phyloP scores from a whole-genome alignment of 352 stramenopile genomes.

The Phytophthora europaea region DNA sequence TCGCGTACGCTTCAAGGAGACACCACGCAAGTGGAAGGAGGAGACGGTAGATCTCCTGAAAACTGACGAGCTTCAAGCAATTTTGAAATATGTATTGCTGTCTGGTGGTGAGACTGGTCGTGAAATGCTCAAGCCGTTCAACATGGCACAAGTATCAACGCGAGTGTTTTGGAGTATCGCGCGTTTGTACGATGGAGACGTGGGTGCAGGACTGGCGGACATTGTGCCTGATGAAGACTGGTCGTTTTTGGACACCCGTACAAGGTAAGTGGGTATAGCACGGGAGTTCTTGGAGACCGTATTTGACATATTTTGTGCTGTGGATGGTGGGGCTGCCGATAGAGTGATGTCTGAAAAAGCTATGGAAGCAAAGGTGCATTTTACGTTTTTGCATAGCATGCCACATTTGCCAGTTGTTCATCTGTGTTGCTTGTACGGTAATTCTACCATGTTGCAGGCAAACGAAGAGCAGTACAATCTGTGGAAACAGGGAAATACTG shows the following conservation, averaged over 20 bases:
- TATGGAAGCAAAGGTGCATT: constrained; percentile 73
- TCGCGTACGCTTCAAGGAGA: constrained; percentile 82
- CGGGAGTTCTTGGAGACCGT: background rate
- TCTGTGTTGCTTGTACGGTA: background rate
- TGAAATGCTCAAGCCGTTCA: constrained; percentile 93
- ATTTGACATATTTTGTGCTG: constrained; percentile 6
- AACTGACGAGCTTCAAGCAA: constrained; percentile 68
- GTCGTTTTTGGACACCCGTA: constrained; percentile 83
- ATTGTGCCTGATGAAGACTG: constrained; percentile 87
- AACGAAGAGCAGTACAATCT: constrained; percentile 79
- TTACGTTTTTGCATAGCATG: background rate
- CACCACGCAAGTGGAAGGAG: constrained; percentile 84
- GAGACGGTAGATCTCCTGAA: constrained; percentile 79
- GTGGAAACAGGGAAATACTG: constrained; percentile 57
- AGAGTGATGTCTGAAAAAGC: constrained; percentile 83
- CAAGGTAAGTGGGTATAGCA: constrained; percentile 43
- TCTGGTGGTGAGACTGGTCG: constrained; percentile 79
- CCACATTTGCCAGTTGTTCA: background rate
- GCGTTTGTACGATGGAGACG: constrained; percentile 78
- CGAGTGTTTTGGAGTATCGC: constrained; percentile 91
- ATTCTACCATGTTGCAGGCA: constrained; percentile 35
- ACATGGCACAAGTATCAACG: constrained; percentile 89
- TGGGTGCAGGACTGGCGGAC: constrained; percentile 68
- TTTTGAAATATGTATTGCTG: constrained; percentile 87
- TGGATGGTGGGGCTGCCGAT: constrained; percentile 13